phyloP scores from a whole-genome alignment of 768 basidiomycete genomes.

The Lactarius indigo region DNA sequence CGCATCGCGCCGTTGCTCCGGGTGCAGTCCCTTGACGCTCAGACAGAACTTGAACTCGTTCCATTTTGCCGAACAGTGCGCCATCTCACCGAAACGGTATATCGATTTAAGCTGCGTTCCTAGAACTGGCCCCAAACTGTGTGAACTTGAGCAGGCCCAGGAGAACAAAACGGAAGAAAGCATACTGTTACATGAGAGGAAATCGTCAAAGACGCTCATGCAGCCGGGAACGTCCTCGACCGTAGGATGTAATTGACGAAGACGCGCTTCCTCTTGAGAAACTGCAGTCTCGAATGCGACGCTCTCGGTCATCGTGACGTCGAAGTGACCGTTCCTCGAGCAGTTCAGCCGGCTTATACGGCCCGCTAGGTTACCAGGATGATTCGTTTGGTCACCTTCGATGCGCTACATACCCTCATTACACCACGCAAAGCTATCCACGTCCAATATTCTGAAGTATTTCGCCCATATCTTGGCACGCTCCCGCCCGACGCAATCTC shows the following conservation, averaged over 20 bases:
- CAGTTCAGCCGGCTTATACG: not conserved
- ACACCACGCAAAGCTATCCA: conserved; percentile 65
- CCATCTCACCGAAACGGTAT: conserved; percentile 78
- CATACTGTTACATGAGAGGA: conserved; percentile 66
- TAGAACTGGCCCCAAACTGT: conserved; percentile 6
- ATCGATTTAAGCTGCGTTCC: conserved; percentile 78
- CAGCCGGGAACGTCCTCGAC: conserved; percentile 80
- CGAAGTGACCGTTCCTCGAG: not conserved
- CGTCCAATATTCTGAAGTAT: conserved; percentile 60
- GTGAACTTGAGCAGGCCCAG: not conserved
- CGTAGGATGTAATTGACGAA: conserved; percentile 66
- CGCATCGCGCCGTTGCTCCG: conserved; percentile 71
- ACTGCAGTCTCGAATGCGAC: conserved; percentile 52
- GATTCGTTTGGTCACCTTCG: conserved; percentile 73
- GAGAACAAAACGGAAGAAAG: conserved; percentile 2
- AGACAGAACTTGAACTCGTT: conserved; percentile 96
- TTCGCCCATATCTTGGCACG: conserved; percentile 62
- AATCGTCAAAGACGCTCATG: conserved; percentile 68
- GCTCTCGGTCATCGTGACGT: not conserved
- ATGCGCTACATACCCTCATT: conserved; percentile 72
- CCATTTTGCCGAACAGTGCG: conserved; percentile 70
- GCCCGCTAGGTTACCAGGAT: conserved; percentile 19
- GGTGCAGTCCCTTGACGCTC: conserved; percentile 71
- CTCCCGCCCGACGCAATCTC: conserved; percentile 52
- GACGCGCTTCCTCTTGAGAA: conserved; percentile 64